Percentiles rank a stretch among this genome's conserved stretches.
phyloP scores from a whole-genome alignment of 768 basidiomycete genomes.

The Phaeotremella skinneri region DNA sequence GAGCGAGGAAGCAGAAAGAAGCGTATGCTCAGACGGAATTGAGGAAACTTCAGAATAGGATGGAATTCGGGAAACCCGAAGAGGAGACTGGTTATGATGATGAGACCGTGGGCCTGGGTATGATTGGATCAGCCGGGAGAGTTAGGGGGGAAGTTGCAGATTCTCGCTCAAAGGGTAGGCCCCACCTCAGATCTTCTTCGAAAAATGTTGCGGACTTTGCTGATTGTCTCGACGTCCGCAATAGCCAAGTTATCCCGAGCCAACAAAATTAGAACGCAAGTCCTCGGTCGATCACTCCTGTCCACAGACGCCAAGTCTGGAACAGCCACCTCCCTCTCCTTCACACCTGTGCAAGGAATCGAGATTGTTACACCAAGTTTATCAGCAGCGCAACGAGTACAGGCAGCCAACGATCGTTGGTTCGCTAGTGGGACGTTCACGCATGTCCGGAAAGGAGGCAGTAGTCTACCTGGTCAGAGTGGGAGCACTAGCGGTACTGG shows the following conservation, averaged over 20 bases:
- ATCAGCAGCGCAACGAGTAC: constrained; percentile 71
- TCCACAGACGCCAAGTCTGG: constrained; percentile 65
- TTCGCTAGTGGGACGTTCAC: constrained; percentile 62
- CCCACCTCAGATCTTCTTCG: no score
- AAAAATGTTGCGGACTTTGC: not conserved
- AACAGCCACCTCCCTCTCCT: constrained; percentile 84
- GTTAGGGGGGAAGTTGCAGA: constrained; percentile 85
- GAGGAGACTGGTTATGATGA: constrained; percentile 95
- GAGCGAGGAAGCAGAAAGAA: constrained; percentile 97
- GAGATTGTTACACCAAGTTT: constrained; percentile 80
- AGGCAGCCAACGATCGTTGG: constrained; percentile 96
- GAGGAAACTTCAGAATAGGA: constrained; percentile 92
- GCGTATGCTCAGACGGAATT: constrained; percentile 95
- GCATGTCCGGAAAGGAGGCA: constrained; percentile 47
- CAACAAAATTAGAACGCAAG: constrained; percentile 84
- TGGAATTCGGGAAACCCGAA: constrained; percentile 92
- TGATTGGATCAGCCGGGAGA: constrained; percentile 89
- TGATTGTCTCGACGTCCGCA: constrained; percentile 8
- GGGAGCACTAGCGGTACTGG: not conserved
- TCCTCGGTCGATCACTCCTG: constrained; percentile 71
- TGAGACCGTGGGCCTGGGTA: constrained; percentile 95
- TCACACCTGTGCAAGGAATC: constrained; percentile 97
- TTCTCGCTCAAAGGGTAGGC: constrained; percentile 81
- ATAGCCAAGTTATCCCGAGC: constrained; percentile 92
- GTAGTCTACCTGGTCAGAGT: constrained; percentile 42